These are phyloP conservation scores for Nothophoma quercina DNA, from an alignment of 2,329 filamentous ascomycete genomes.

Conservation along the genomic window DNA sequence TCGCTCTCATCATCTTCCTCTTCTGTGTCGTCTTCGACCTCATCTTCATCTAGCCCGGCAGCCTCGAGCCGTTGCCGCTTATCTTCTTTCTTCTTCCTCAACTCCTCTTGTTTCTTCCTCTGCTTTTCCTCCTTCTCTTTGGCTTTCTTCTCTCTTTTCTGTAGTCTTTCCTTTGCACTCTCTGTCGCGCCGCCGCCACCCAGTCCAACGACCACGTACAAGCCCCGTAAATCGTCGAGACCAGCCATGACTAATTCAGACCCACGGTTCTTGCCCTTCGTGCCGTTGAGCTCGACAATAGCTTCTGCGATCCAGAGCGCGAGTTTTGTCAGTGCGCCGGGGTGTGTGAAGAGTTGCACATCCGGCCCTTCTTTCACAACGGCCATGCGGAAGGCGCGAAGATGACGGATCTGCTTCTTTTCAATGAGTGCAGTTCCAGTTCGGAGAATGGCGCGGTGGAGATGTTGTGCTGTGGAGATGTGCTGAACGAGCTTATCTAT, in stretches of 20 bases:
- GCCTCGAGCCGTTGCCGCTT: conserved; percentile 47
- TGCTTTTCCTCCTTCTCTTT: conserved; percentile 59
- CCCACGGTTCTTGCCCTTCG: conserved; percentile 72
- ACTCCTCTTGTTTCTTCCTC: conserved; percentile 66
- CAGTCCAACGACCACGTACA: conserved; percentile 93
- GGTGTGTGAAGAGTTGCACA: conserved; percentile 88
- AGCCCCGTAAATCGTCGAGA: conserved; percentile 82
- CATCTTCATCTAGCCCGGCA: conserved; percentile 68
- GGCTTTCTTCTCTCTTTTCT: conserved; percentile 71
- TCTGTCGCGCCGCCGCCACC: conserved; percentile 81
- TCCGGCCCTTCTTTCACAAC: conserved; percentile 96
- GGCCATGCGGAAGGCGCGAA: conserved; percentile 92
- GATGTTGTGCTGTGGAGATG: conserved; percentile 82
- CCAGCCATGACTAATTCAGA: conserved; percentile 90
- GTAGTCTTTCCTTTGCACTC: conserved; percentile 65
- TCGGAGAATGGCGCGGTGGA: conserved; percentile 90
- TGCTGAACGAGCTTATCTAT: conserved; percentile 77
- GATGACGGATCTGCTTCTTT: conserved; percentile 91
- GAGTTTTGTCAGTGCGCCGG: conserved; percentile 89
- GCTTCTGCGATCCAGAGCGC: conserved; percentile 95
- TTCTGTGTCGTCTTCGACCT: conserved; percentile 58
- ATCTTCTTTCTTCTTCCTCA: conserved; percentile 65
- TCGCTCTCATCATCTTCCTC: conserved; percentile 62
- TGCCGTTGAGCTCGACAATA: conserved; percentile 83
- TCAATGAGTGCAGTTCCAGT: conserved; percentile 90